Conservation (phyloP, 208 protist genomes). For the Endotrypanum monterogeii region DNA sequence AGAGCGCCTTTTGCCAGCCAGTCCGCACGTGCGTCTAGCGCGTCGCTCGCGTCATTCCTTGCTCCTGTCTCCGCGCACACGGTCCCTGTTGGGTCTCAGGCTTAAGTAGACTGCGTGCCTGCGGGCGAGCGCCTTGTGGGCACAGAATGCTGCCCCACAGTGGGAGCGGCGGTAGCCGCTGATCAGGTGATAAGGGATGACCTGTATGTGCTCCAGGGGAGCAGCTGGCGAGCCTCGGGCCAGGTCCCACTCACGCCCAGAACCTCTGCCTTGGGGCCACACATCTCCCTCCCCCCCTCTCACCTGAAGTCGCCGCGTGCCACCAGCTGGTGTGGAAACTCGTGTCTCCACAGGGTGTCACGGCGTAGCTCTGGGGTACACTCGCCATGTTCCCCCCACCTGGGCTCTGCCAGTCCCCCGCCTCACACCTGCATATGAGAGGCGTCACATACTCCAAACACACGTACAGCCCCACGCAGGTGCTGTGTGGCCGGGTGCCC, state of each 20-base stretch:
- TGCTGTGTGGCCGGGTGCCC: no score
- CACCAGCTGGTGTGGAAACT: background rate
- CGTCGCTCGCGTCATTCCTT: background rate
- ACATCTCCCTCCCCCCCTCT: background rate
- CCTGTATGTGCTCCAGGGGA: background rate
- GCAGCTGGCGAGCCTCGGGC: background rate
- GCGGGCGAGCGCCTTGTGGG: background rate
- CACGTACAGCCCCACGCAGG: no score
- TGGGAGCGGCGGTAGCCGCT: background rate
- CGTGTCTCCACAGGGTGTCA: background rate
- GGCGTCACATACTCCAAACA: no score
- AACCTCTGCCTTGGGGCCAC: background rate
- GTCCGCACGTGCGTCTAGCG: no score
- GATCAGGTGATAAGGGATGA: background rate
- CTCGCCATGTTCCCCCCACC: background rate
- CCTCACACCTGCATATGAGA: no score
- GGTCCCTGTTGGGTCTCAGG: background rate
- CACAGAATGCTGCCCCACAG: background rate
- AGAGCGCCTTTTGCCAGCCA: no score
- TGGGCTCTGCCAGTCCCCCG: no score
- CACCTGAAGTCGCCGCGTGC: background rate
- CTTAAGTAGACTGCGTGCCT: background rate
- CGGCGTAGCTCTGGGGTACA: background rate
- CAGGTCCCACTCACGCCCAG: background rate
- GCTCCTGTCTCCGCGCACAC: background rate